Evolutionary conservation across 2,329 filamentous ascomycete species (phyloP).

Genomic region (Akanthomyces uredinophilus): DNA sequence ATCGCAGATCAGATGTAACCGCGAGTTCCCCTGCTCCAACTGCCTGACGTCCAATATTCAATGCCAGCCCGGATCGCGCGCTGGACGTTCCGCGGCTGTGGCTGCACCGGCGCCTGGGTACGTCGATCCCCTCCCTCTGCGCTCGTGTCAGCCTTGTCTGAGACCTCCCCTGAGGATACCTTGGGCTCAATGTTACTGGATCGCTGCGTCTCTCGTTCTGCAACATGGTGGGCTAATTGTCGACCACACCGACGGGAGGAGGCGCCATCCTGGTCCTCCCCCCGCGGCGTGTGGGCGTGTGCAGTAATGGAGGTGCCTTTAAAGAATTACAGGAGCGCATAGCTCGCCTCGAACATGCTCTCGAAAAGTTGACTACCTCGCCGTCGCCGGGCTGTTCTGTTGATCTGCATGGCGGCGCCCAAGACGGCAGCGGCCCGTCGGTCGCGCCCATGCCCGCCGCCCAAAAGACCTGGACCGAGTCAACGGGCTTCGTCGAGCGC

Average conservation of each 20-base stretch:
- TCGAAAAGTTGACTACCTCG: constrained; percentile 13
- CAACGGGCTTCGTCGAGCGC: constrained; percentile 14
- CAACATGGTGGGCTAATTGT: neutral
- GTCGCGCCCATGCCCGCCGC: constrained; percentile 4
- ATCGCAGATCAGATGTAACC: constrained; percentile 19
- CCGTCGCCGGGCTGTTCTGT: constrained; percentile 3
- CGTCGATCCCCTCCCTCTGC: neutral
- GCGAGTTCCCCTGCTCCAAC: constrained; percentile 20
- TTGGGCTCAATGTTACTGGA: too few species aligned
- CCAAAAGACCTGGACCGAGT: constrained; percentile 10
- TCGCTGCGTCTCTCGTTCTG: neutral
- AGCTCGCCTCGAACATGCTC: constrained; percentile 15
- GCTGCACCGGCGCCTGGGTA: neutral
- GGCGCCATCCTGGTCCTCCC: neutral
- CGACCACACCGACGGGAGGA: neutral
- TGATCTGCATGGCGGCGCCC: neutral
- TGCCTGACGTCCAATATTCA: constrained; percentile 20
- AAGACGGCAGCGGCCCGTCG: neutral
- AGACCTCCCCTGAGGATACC: neutral
- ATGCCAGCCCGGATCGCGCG: constrained; percentile 16
- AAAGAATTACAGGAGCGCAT: constrained; percentile 17
- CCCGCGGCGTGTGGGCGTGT: neutral
- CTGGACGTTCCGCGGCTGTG: constrained; percentile 9
- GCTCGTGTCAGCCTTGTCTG: neutral
- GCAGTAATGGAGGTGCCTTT: neutral